Evolutionary conservation across 176 grass and related monocot species (phyloP).

Genomic region (Raddia guianensis): DNA sequence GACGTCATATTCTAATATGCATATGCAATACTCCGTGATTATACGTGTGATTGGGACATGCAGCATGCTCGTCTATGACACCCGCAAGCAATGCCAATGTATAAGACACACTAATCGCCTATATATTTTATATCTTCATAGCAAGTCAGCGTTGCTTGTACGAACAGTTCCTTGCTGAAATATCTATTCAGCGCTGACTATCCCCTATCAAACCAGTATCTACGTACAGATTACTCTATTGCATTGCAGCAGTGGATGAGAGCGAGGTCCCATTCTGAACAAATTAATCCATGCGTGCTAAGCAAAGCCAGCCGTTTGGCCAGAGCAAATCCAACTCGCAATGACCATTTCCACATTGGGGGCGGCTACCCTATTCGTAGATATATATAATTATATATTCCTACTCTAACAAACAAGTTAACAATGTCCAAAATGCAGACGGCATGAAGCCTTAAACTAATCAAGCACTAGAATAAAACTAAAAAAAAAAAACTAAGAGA

Average conservation of each 20-base stretch:
- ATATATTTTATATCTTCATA: background rate
- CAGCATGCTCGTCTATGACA: background rate
- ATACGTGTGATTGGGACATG: background rate
- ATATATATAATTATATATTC: background rate
- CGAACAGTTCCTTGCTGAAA: background rate
- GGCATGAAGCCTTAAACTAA: constrained; percentile 14
- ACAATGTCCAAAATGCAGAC: background rate
- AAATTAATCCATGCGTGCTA: constrained; percentile 11
- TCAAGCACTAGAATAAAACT: background rate
- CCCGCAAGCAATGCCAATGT: constrained; percentile 28
- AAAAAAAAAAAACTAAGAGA: background rate
- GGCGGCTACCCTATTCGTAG: constrained; percentile 11
- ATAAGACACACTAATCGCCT: background rate
- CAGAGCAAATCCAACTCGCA: background rate
- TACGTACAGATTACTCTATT: constrained; percentile 17
- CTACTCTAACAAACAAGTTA: background rate
- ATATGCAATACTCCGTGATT: background rate
- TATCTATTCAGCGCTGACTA: background rate
- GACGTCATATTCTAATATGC: background rate
- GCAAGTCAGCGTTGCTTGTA: background rate
- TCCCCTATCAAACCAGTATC: background rate
- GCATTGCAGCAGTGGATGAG: background rate
- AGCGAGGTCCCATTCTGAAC: constrained; percentile 11
- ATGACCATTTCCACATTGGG: background rate
- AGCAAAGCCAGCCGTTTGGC: background rate